These are phyloP conservation scores for Pisolithus marmoratus DNA, from an alignment of 768 basidiomycete species.

Conservation along the genomic window DNA sequence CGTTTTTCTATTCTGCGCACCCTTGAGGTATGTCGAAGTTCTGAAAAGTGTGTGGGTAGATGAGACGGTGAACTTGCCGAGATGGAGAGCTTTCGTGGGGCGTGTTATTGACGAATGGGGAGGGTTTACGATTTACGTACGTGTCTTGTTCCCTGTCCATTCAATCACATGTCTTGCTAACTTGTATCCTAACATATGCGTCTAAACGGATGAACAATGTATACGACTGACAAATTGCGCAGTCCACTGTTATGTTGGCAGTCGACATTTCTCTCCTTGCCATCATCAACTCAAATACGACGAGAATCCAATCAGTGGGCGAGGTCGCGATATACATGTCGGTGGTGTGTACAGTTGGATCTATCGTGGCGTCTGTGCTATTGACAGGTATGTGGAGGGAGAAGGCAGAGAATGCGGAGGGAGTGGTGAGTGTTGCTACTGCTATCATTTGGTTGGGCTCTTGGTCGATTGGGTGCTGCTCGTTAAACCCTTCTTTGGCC, in stretches of 20 bases:
- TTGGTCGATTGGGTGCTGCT: too few species aligned
- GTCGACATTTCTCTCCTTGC: slow-evolving; percentile 34
- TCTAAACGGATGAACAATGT: not conserved
- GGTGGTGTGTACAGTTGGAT: too few species aligned
- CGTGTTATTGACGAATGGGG: slow-evolving; percentile 43
- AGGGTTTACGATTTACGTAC: slow-evolving; percentile 43
- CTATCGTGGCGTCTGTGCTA: too few species aligned
- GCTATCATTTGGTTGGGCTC: too few species aligned
- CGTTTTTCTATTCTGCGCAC: slow-evolving; percentile 40
- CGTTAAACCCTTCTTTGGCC: too few species aligned
- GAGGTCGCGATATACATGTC: too few species aligned
- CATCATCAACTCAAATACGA: too few species aligned
- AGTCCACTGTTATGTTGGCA: slow-evolving; percentile 49
- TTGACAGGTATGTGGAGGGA: too few species aligned
- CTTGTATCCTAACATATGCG: not conserved
- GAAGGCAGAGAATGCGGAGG: too few species aligned
- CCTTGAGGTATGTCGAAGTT: slow-evolving; percentile 35
- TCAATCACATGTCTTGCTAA: not conserved
- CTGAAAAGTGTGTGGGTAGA: slow-evolving; percentile 44
- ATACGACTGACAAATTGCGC: not conserved
- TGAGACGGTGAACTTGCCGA: slow-evolving; percentile 29
- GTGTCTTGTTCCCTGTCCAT: slow-evolving; percentile 10
- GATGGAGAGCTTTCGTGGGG: slow-evolving; percentile 38
- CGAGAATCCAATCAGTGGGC: too few species aligned
- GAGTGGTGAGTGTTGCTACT: too few species aligned